These are phyloP conservation scores for Apiotrichum porosum DNA, from an alignment of 1,284 basidiomycete species.

Conservation along the genomic window DNA sequence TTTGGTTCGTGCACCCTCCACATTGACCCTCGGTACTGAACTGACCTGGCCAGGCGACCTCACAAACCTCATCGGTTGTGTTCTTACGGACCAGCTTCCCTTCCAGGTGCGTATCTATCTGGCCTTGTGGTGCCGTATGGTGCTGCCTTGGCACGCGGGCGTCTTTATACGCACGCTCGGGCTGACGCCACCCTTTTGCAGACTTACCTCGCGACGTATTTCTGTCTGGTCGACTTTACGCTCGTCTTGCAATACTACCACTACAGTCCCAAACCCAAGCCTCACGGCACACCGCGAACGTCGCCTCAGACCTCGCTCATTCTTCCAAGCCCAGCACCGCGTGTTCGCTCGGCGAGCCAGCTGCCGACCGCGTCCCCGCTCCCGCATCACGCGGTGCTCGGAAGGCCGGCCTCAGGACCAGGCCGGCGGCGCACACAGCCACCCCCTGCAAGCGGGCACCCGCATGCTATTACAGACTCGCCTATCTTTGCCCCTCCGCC, in stretches of 20 bases:
- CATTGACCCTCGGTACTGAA: neutral
- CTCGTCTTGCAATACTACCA: conserved; percentile 74
- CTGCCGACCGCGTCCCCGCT: neutral
- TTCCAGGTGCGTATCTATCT: conserved; percentile 74
- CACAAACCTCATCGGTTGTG: conserved; percentile 79
- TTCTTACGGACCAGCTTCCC: conserved; percentile 85
- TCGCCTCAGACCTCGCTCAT: conserved; percentile 4
- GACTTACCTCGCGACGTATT: conserved; percentile 84
- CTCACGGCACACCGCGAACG: neutral
- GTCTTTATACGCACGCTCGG: no score
- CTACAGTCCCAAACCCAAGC: conserved; percentile 52
- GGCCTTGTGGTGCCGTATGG: no score
- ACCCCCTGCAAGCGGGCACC: neutral
- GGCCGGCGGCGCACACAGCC: conserved; percentile 3
- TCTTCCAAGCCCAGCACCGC: neutral
- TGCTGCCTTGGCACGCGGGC: no score
- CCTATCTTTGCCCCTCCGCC: conserved; percentile 14
- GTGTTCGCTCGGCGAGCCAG: neutral
- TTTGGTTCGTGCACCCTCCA: conserved; percentile 57
- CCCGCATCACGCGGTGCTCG: neutral
- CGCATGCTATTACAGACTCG: conserved; percentile 1
- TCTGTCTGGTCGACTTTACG: conserved; percentile 69
- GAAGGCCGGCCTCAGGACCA: neutral
- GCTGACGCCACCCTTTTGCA: conserved; percentile 40
- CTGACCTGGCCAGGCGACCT: conserved; percentile 62